phyloP scores from a whole-genome alignment of 2,329 filamentous ascomycete species.

The Botryotinia globosa region DNA sequence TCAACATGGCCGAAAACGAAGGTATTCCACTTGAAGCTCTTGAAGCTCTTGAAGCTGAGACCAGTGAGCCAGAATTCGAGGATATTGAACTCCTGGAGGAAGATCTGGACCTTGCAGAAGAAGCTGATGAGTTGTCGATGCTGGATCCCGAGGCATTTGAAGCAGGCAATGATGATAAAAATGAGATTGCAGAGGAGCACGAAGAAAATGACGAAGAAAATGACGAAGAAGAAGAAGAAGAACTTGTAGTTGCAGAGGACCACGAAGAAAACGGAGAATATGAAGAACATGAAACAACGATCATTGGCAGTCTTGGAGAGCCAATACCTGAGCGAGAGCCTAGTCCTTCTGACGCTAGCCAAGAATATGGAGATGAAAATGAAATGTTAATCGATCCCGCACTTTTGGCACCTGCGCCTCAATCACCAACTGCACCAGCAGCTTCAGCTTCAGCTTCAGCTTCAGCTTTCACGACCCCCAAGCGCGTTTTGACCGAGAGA shows the following conservation, averaged over 20 bases:
- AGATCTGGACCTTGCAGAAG: constrained; percentile 55
- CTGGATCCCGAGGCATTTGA: constrained; percentile 43
- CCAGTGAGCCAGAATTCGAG: constrained; percentile 43
- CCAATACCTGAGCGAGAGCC: constrained; percentile 41
- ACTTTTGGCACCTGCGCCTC: constrained; percentile 37
- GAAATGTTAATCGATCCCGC: constrained; percentile 54
- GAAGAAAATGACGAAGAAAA: not conserved
- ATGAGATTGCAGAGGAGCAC: not conserved
- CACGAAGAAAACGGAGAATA: not conserved
- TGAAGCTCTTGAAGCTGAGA: constrained; percentile 21
- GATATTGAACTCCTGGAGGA: constrained; percentile 51
- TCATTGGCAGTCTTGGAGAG: not conserved
- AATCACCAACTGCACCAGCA: constrained; percentile 16
- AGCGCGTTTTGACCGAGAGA: constrained; percentile 35
- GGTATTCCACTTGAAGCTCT: constrained; percentile 30
- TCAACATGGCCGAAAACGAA: constrained; percentile 38
- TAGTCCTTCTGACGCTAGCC: constrained; percentile 57
- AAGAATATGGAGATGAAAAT: constrained; percentile 68
- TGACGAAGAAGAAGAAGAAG: not conserved
- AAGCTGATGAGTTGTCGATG: constrained; percentile 60
- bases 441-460: constrained; percentile 18
- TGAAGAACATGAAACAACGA: constrained; percentile 8
- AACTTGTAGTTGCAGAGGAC: not conserved
- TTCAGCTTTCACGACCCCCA: constrained; percentile 31
- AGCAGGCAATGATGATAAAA: constrained; percentile 21